Base-by-base conservation (phyloP, 148 eudicot species). In the Silene latifolia region DNA sequence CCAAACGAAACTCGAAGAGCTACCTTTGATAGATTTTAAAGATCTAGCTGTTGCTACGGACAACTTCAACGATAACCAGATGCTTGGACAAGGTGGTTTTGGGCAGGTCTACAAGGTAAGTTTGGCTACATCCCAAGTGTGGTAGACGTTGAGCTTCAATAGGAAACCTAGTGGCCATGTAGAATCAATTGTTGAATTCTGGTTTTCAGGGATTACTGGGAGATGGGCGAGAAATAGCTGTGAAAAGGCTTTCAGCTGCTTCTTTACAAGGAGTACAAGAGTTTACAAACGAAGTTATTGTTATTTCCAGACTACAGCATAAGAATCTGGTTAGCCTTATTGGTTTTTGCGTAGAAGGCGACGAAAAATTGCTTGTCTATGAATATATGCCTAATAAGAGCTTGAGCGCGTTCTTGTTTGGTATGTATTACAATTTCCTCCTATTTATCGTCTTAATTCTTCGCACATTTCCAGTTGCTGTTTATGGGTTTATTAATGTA, bases 81-180 rank as follows among this genome's bases (percentile, higher is more conserved):
- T 60, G 69, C 76, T 73, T 12, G 76, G 76, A 24, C 67, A 42
- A 20, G 76, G 76, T 15, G 76, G 76, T n/a, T 73, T 73, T 62
- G 76, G 76, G 9, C 76, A 44, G 48, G 76, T 73, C 17, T 73
- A 73, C 32, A 73, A 63, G 67, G 76, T 73, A 73, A 21, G 35
- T 25, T 1, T 21, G 59, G 14, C 19, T 69, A 69, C 12, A 23
- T 51, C 60, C 19, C 5, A n/a, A 69, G 35, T n/a, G n/a, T 20
- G 17, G 56, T 51, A 32, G 1, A 21, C 60, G 10, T 51, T 15
- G 14, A 13, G 19, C 39, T 69, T 15, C 72, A 9, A 23, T 51
- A 3, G n/a, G 60, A 39, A 66, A 64, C 57, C 4, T 68, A 46
- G 17, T 4, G 10, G 27, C 72, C 10, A 48, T 20, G 29, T 68